Base-by-base conservation (phyloP, 164 flowering plant genomes). In the Protea cynaroides region DNA sequence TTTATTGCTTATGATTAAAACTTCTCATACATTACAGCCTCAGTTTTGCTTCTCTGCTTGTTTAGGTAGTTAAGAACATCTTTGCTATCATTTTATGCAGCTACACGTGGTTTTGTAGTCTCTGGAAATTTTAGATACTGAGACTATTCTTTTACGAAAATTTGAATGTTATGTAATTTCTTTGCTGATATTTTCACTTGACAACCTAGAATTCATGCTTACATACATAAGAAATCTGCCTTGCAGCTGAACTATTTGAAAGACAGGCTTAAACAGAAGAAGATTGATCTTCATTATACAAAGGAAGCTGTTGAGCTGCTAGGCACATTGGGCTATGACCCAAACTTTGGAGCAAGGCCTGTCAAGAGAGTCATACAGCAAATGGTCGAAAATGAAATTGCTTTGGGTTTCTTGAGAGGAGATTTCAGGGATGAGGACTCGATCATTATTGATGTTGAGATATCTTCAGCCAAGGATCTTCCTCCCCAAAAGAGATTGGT, bases 281-380 rank as follows among this genome's bases (percentile, higher is more conserved):
- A 94, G 34, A 86, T 94, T 19, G 83, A 89, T 65, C 81, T 91
- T 21, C 81, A 83, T 11, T 87, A 78, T 83, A 86, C 96, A 6
- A 63, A 74, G 53, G 89, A 78, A 59, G 98, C 96, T 11, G 75
- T 87, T 46, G 76, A 84, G 3, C 76, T 87, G 12, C 74, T 93
- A 29, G 85, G 83, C 3, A 72, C 66, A 7, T 63, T 87, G 72
- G 98, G 97, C 0, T 90, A 82, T 58, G 97, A 93, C 61, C 98
- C 98, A 1, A 90, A 87, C 66, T 93, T 74, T 64, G 98, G 97
- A 19, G 98, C 97, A 0, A 78, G 98, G 69, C 98, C 97, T 0
- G 98, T 90, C 36, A 93, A 93, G 81, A 80, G 98, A 52, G 96
- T 89, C 37, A 93, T 91, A 65, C 97, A 89, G 56, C 88, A 89